Evolutionary conservation across 768 basidiomycete genomes (phyloP), one percentile per base, ranked within the genome.

Genomic region (Plicaturopsis crispa): DNA sequence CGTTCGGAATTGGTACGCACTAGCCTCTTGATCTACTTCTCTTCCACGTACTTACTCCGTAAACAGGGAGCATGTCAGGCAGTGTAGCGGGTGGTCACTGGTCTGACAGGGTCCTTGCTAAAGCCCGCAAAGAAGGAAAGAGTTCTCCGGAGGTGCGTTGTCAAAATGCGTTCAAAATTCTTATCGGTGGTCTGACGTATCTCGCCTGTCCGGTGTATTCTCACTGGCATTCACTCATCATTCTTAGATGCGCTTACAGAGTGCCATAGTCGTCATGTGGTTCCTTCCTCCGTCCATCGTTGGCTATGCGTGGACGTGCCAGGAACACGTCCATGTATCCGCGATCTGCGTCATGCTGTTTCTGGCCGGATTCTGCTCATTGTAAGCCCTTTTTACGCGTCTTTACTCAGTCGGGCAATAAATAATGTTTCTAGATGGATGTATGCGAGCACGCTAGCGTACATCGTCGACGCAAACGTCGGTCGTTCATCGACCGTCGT

Each of bases 401-500:
- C 17, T 21, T 20, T 14, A 28, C 14, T 14, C 14, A 28, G 24
- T 36, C 31, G 12, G n/a, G 42, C 23, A 31, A 24, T 42, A 14
- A 17, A 26, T 28, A n/a, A 38, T 17, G 5, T 28, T 30, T 19
- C 2, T 42, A 77, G 73, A 48, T 67, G 67, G 59, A 75, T 80
- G 34, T 83, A 84, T 52, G 60, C 77, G 12, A 76, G 77, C 35
- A 81, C 84, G 0, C 60, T 93, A 21, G 83, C 90, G 0, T 93
- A 91, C 49, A 67, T 92, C 23, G 87, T 92, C 12, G 90, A 96
- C 48, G 77, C 87, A 4, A 96, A 93, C 53, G 65, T 69, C 5
- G 91, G 90, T 6, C 73, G 84, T 20, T 85, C 85, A 2, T 77
- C 82, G 4, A 75, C 75, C 3, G 87, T 84, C 1, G 73, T 78